Evolutionary conservation across 2,329 filamentous ascomycete genomes (phyloP).

Genomic region (Thyridium curvatum): DNA sequence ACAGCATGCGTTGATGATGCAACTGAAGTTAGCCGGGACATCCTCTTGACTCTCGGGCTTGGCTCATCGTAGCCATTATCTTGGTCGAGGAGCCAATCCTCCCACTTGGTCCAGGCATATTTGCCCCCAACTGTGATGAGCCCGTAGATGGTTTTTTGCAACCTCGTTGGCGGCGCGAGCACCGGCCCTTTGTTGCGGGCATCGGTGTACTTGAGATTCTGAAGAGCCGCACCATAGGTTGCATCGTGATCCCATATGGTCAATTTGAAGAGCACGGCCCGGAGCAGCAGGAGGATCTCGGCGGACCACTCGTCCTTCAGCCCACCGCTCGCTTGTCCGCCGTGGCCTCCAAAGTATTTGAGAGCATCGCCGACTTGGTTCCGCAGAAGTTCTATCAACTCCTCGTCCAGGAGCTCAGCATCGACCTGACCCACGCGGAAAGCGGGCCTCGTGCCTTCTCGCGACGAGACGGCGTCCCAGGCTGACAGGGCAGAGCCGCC

Average conservation of each 20-base stretch:
- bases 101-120: slow-evolving; percentile 90
- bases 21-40: slow-evolving; percentile 65
- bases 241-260: slow-evolving; percentile 96
- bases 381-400: slow-evolving; percentile 79
- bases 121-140: slow-evolving; percentile 78
- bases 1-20: slow-evolving; percentile 71
- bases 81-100: slow-evolving; percentile 72
- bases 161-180: slow-evolving; percentile 63
- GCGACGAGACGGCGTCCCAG: slow-evolving; percentile 67
- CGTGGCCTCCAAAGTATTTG: slow-evolving; percentile 68
- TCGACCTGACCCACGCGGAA: slow-evolving; percentile 96
- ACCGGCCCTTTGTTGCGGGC: slow-evolving; percentile 60
- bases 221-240: slow-evolving; percentile 86
- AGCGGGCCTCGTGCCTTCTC: slow-evolving; percentile 74
- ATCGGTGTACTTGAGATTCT: slow-evolving; percentile 87
- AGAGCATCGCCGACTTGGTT: slow-evolving; percentile 81
- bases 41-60: slow-evolving; percentile 39
- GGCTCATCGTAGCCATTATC: slow-evolving; percentile 68
- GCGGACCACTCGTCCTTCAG: slow-evolving; percentile 80
- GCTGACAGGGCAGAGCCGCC: slow-evolving; percentile 47
- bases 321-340: slow-evolving; percentile 32
- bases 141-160: slow-evolving; percentile 82
- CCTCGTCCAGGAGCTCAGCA: slow-evolving; percentile 89
- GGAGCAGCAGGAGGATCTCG: slow-evolving; percentile 74
- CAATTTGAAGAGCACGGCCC: slow-evolving; percentile 84